Conservation (phyloP, 164 flowering plant species). For the Litsea cubeba region DNA sequence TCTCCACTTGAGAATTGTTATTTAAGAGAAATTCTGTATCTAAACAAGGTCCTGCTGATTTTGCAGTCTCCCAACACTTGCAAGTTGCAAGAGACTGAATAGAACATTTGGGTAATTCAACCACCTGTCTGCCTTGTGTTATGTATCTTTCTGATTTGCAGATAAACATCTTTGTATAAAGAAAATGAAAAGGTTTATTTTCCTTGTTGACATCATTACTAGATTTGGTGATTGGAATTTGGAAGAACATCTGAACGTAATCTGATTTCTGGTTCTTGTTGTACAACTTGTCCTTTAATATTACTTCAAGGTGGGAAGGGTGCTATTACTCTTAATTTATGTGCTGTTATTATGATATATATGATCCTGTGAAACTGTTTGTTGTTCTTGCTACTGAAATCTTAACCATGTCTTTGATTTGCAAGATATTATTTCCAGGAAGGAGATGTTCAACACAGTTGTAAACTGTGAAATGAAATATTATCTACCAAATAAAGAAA, state of each 20-base stretch:
- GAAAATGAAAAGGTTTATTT: neutral
- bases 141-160: slow-evolving; percentile 4
- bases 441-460: too few relatives aligned
- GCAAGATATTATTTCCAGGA: too few relatives aligned
- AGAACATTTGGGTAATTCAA: neutral
- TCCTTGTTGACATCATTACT: neutral
- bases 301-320: neutral
- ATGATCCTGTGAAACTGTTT: neutral
- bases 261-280: neutral
- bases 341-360: neutral
- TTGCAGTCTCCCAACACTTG: slow-evolving; percentile 1
- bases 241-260: neutral
- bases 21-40: too few relatives aligned
- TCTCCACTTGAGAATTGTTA: neutral
- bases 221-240: neutral
- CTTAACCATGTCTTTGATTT: too few relatives aligned
- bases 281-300: too few relatives aligned
- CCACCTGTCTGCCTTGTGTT: neutral
- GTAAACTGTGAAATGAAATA: too few relatives aligned
- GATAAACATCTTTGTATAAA: neutral
- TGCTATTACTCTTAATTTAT: neutral
- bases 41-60: slow-evolving; percentile 3
- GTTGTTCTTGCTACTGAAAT: neutral
- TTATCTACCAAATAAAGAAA: too few relatives aligned
- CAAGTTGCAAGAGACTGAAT: neutral